Evolutionary conservation across 345 rosid genomes (phyloP).

Genomic region (Luvunga scandens): DNA sequence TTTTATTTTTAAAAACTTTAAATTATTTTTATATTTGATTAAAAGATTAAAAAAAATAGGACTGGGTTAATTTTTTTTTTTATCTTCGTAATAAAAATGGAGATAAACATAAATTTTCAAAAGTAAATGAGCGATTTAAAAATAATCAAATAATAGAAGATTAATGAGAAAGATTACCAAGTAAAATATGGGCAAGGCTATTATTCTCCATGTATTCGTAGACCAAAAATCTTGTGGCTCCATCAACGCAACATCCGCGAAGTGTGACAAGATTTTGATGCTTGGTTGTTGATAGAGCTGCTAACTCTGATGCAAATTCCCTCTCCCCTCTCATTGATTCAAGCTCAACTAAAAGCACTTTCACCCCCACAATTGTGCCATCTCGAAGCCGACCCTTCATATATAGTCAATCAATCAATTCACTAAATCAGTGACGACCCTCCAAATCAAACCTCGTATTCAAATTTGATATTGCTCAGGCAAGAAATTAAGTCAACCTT

Average conservation of each 20-base stretch:
- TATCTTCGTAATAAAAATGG: too few relatives aligned
- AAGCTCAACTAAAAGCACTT: slow-evolving; percentile 45
- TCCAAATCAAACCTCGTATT: too few relatives aligned
- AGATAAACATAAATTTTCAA: too few relatives aligned
- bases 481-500: slow-evolving; percentile 30
- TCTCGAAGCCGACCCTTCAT: slow-evolving; percentile 43
- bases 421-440: too few relatives aligned
- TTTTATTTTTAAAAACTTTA: too few relatives aligned
- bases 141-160: too few relatives aligned
- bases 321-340: slow-evolving; percentile 64
- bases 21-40: too few relatives aligned
- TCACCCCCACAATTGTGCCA: slow-evolving; percentile 45
- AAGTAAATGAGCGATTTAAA: too few relatives aligned
- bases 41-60: too few relatives aligned
- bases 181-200: slow-evolving; percentile 40
- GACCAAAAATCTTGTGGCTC: slow-evolving; percentile 45
- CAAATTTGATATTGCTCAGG: neutral
- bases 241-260: slow-evolving; percentile 58
- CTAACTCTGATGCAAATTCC: slow-evolving; percentile 55
- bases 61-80: too few relatives aligned
- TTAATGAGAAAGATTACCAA: slow-evolving; percentile 32
- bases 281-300: slow-evolving; percentile 40
- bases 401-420: neutral
- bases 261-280: slow-evolving; percentile 58
- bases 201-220: slow-evolving; percentile 63